Conservation (phyloP, 768 basidiomycete genomes). For the Russula brevipes region DNA sequence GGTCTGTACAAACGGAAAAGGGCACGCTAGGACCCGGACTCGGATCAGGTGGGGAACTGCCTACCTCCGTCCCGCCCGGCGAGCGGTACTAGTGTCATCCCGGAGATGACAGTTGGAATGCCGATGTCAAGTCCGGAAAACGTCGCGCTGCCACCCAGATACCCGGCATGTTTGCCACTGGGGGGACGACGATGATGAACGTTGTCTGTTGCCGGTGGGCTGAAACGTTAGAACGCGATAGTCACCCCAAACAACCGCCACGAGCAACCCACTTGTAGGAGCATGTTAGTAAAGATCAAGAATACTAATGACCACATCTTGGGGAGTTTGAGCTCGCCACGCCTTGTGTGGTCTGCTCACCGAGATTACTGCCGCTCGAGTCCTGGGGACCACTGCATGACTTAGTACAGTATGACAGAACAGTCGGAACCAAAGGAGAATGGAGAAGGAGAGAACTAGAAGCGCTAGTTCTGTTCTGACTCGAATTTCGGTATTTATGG, state of each 20-base stretch:
- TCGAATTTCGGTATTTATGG: not conserved
- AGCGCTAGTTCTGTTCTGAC: not conserved
- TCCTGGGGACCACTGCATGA: not conserved
- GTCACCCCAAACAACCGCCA: not conserved
- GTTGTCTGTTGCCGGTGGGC: conserved; percentile 41
- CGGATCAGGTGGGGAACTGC: not conserved
- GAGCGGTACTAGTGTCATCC: conserved; percentile 52
- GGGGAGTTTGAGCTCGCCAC: conserved; percentile 45
- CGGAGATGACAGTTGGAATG: conserved; percentile 60
- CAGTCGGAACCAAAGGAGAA: conserved; percentile 2
- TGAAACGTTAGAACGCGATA: not conserved
- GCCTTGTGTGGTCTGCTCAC: not conserved
- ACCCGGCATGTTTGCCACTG: conserved; percentile 54
- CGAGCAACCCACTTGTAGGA: conserved; percentile 41
- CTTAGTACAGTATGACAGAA: not conserved
- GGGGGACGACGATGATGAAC: conserved; percentile 71
- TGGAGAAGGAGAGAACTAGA: not conserved
- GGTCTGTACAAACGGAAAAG: not conserved
- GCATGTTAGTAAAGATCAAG: conserved; percentile 39
- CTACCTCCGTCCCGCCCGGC: conserved; percentile 52
- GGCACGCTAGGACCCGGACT: not conserved
- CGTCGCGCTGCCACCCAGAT: conserved; percentile 60
- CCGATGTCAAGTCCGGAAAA: conserved; percentile 67
- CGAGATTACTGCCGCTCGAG: not conserved
- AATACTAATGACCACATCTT: conserved; percentile 43